phyloP scores from a whole-genome alignment of 2,329 filamentous ascomycete genomes.

The Cucurbitaria berberidis region DNA sequence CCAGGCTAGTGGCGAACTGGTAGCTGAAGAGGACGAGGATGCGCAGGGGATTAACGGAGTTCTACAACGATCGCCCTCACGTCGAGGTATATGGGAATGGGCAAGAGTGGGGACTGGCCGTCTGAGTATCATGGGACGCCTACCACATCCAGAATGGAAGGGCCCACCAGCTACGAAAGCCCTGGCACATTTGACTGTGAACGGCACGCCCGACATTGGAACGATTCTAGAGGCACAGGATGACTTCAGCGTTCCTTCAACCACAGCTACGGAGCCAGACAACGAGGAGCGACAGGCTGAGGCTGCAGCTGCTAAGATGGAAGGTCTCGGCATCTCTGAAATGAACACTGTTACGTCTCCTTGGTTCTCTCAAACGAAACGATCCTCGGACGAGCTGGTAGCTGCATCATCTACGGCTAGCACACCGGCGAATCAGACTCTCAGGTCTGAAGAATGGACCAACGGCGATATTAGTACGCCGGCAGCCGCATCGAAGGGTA shows the following conservation, averaged over 20 bases:
- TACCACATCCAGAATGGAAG: slow-evolving; percentile 39
- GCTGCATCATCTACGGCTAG: slow-evolving; percentile 32
- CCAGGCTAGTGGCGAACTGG: slow-evolving; percentile 14
- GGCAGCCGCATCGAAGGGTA: slow-evolving; percentile 14
- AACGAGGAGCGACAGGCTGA: slow-evolving; percentile 16
- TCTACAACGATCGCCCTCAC: slow-evolving; percentile 26
- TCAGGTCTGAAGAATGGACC: slow-evolving; percentile 18
- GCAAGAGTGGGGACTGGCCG: slow-evolving; percentile 37
- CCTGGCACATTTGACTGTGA: slow-evolving; percentile 14
- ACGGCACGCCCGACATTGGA: slow-evolving; percentile 16
- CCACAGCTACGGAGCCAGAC: slow-evolving; percentile 29
- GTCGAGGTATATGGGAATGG: slow-evolving; percentile 45
- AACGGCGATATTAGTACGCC: slow-evolving; percentile 22
- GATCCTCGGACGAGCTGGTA: slow-evolving; percentile 43
- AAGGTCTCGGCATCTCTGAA: slow-evolving; percentile 33
- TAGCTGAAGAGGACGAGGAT: slow-evolving; percentile 10
- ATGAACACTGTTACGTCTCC: slow-evolving; percentile 20
- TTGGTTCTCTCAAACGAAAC: slow-evolving; percentile 42
- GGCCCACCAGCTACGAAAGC: slow-evolving; percentile 22
- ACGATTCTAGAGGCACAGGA: slow-evolving; percentile 26
- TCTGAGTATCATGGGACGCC: slow-evolving; percentile 36
- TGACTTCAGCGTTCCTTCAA: slow-evolving; percentile 40
- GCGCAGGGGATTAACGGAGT: slow-evolving; percentile 1
- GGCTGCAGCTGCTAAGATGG: slow-evolving; percentile 25
- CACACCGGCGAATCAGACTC: slow-evolving; percentile 30